Percentiles rank a stretch among this genome's conserved stretches.
Conservation (phyloP, 164 flowering plant species). For the Umbilicus rupestris region DNA sequence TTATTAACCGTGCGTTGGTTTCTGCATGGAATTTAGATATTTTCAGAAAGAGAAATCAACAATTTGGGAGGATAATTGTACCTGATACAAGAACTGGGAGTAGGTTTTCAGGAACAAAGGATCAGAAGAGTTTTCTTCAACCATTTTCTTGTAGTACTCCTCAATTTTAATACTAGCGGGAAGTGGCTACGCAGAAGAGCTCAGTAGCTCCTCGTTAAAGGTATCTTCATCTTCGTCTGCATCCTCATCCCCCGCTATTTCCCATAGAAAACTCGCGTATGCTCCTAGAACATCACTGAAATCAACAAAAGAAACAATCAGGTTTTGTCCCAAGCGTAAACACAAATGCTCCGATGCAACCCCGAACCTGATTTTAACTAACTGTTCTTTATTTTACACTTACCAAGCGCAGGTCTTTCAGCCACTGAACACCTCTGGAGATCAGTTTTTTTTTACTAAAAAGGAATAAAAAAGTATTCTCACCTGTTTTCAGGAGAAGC, state of each 20-base stretch:
- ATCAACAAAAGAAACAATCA: not conserved
- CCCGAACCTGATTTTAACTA: too few relatives aligned
- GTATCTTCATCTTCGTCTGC: not conserved
- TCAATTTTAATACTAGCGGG: constrained; percentile 19
- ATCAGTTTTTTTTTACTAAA: not conserved
- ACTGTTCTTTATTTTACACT: too few relatives aligned
- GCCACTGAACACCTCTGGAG: too few relatives aligned
- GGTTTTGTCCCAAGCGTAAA: too few relatives aligned
- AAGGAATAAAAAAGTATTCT: not conserved
- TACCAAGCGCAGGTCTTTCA: not conserved
- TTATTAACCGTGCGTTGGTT: too few relatives aligned
- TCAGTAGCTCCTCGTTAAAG: not conserved
- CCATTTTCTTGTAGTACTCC: constrained; percentile 41
- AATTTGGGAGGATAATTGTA: constrained; percentile 9
- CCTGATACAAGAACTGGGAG: constrained; percentile 55
- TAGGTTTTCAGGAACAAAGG: constrained; percentile 43
- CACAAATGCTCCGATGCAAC: too few relatives aligned
- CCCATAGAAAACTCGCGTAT: constrained; percentile 7
- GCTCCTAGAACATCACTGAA: constrained; percentile 7
- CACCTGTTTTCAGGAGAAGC: constrained; percentile 46
- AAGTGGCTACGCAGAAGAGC: not conserved
- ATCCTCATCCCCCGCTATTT: not conserved
- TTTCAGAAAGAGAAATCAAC: not conserved
- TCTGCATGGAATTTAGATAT: too few relatives aligned
- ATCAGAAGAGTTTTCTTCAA: constrained; percentile 44